Conservation (phyloP, 2,329 filamentous ascomycete species). For the Parasarocladium wereldwijsianum region DNA sequence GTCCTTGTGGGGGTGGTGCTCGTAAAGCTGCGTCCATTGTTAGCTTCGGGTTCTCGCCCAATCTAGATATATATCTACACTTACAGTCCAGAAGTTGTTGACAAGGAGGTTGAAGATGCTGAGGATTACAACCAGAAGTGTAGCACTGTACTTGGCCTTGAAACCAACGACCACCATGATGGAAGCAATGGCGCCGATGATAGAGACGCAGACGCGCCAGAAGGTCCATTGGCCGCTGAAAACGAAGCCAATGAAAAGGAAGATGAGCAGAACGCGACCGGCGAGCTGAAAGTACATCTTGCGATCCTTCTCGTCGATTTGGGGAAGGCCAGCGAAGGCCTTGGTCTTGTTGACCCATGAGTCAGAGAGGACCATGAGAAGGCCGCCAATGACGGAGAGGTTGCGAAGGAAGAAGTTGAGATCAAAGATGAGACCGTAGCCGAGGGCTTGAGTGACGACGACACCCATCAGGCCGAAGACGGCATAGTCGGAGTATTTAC, state of each 20-base stretch:
- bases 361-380: constrained; percentile 96
- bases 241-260: constrained; percentile 93
- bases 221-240: constrained; percentile 89
- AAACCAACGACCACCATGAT: constrained; percentile 99
- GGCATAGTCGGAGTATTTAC: constrained; percentile 86
- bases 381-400: constrained; percentile 87
- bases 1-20: constrained; percentile 97
- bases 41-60: constrained; percentile 4
- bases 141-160: constrained; percentile 98
- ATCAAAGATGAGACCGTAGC: constrained; percentile 96
- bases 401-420: constrained; percentile 99
- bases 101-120: constrained; percentile 94
- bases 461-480: constrained; percentile 82
- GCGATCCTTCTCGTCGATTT: constrained; percentile 96
- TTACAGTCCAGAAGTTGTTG: constrained; percentile 99
- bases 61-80: constrained; percentile 16
- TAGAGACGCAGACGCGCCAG: constrained; percentile 71
- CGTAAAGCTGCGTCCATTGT: constrained; percentile 54
- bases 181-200: constrained; percentile 78
- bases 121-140: constrained; percentile 84
- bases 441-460: constrained; percentile 83
- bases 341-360: constrained; percentile 97
- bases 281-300: constrained; percentile 99
- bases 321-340: constrained; percentile 84
- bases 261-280: constrained; percentile 87